phyloP scores from a whole-genome alignment of 2,329 filamentous ascomycete species.

The Aspergillus spinulosporus region DNA sequence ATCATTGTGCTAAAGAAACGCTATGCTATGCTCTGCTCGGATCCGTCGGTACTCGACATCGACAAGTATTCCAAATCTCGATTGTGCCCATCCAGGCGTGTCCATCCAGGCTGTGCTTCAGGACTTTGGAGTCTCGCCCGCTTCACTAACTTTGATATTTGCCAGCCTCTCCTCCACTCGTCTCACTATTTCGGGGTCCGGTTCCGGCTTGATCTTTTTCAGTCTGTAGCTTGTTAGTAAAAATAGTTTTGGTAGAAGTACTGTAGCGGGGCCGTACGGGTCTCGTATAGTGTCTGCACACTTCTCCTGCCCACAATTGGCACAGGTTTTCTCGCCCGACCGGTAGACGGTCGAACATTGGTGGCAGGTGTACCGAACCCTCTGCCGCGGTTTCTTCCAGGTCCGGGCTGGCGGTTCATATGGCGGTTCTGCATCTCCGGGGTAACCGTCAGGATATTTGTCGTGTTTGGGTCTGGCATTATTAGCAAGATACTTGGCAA shows the following conservation, averaged over 20 bases:
- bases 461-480: conserved; percentile 38
- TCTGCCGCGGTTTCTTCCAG: conserved; percentile 38
- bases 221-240: conserved; percentile 32
- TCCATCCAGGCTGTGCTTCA: neutral
- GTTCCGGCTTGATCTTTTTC: conserved; percentile 41
- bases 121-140: conserved; percentile 1
- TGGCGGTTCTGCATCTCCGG: conserved; percentile 45
- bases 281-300: conserved; percentile 44
- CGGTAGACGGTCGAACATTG: conserved; percentile 38
- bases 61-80: neutral
- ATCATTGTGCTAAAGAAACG: neutral
- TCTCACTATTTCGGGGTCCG: conserved; percentile 40
- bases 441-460: conserved; percentile 49
- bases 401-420: conserved; percentile 36
- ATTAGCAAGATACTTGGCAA: conserved; percentile 11
- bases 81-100: neutral
- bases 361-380: conserved; percentile 47
- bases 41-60: neutral
- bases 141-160: conserved; percentile 20
- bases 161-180: conserved; percentile 44
- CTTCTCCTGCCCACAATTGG: conserved; percentile 43
- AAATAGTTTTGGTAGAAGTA: neutral
- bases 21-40: neutral
- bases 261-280: conserved; percentile 36
- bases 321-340: conserved; percentile 36